Evolutionary conservation across 257 asterid species (phyloP).

Genomic region (Solanum appendiculatum): DNA sequence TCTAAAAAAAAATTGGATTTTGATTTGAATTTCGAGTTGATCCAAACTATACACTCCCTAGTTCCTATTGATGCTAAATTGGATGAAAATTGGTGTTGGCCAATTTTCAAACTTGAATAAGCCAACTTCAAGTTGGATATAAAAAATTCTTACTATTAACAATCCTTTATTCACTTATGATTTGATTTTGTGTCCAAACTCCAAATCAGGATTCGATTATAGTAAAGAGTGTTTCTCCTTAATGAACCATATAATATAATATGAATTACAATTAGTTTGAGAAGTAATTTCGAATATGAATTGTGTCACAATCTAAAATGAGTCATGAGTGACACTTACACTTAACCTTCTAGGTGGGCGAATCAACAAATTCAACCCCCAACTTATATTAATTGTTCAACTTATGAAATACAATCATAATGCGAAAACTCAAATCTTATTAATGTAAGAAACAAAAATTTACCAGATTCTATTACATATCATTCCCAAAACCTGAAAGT

Average conservation of each 20-base stretch:
- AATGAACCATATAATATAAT: neutral
- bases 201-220: neutral
- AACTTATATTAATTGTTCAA: too few relatives aligned
- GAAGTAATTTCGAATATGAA: neutral
- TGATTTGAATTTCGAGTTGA: neutral
- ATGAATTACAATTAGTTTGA: neutral
- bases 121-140: neutral
- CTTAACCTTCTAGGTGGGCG: too few relatives aligned
- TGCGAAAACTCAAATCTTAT: too few relatives aligned
- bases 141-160: neutral
- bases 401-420: too few relatives aligned
- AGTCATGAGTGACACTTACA: too few relatives aligned
- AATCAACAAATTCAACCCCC: too few relatives aligned
- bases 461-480: too few relatives aligned
- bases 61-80: neutral
- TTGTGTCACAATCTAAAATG: too few relatives aligned
- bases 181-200: neutral
- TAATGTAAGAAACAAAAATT: too few relatives aligned
- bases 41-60: neutral
- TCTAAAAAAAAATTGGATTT: neutral
- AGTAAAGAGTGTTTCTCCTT: neutral
- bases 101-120: neutral
- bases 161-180: neutral
- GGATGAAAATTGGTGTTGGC: neutral
- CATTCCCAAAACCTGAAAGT: too few relatives aligned